Base-by-base conservation (phyloP, 345 rosid genomes). In the Passiflora organensis region DNA sequence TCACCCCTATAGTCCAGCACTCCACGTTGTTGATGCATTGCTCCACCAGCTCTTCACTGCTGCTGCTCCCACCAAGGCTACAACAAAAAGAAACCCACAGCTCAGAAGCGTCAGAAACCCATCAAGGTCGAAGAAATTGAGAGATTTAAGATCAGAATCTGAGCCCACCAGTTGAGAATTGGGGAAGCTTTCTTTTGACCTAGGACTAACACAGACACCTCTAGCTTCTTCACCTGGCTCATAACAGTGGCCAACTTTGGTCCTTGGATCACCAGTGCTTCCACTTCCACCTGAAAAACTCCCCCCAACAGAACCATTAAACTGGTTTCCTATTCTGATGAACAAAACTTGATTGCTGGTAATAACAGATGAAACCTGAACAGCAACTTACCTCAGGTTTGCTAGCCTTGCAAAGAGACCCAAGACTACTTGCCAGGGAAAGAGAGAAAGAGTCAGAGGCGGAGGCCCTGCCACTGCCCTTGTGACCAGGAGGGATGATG, bases 191-290 rank as follows among this genome's bases (percentile, higher is more conserved):
- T 83, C 50, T 79, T 85, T 77, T 89, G 97, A 68, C 99, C 95
- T 68, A 89, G 72, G 10, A 93, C 99, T 18, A 89, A 77, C 59
- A 89, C 95, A 19, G 86, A 70, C 17, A 83, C 91, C 74, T 85
- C 99, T 48, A 89, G 86, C 68, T 89, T 93, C 79, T 85, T 93
- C 69, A 86, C 97, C 61, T 93, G 99, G 83, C 81, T 86, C 66
- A 79, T 58, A 46, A 93, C 84, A 6, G 96, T 93, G n/a, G 68
- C 83, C 53, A 89, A 53, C 66, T 62, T 93, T 58, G 95, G 99
- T 45, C 96, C 96, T 76, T 87, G 89, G 32, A 89, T 85, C 64
- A 82, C 90, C n/a, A 89, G 58, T 43, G 81, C 90, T 63, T 89
- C 99, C 32, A 93, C 86, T 59, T 89, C 91, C 67, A 93, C 96